Evolutionary conservation across 1,139 yeast species (phyloP), one percentile per base, ranked within the genome.

Genomic region (Yarrowia galli): DNA sequence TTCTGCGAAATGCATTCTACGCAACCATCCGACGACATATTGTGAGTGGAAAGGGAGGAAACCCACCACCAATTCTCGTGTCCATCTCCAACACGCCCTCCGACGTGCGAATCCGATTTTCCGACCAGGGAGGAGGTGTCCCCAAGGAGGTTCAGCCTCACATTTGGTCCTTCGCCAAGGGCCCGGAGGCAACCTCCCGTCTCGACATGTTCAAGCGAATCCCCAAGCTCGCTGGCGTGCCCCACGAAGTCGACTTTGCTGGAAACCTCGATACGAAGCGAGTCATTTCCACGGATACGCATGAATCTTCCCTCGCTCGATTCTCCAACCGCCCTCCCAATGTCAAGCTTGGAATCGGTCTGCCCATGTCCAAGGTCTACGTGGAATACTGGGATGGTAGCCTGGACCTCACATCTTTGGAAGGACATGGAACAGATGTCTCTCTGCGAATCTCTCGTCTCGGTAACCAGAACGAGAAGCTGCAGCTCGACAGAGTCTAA

Each of bases 381-480:
- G 93, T 97, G 0, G 98, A 93, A 73, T 93, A 93, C 77, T 93
- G 98, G 98, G 95, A 92, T 73, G 98, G 98, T 6, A 89, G 88
- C 67, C 79, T 93, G 67, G 89, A 87, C 72, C 85, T 93, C 83
- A 89, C 89, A 73, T 89, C 96, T 0, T 80, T 93, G 64, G 95
- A 91, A 71, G 98, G 97, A 1, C 91, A 89, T 73, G 98, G 99
- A 3, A 87, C 96, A 64, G 99, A 93, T 75, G 92, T 96, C 0
- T 89, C 89, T 70, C 79, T 95, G 74, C 86, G 89, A 32, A 81
- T 93, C 70, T 89, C 92, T 42, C 90, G 92, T 74, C 82, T 92
- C 69, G 97, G 97, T 46, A 83, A 84, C 72, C 86, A 87, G 72
- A 84, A 86, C 63, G 88, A 86, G 71, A 84, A 84, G 69, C 79